These are phyloP conservation scores for Ogataea trehaloabstinens DNA, from an alignment of 805 yeast species.

Conservation along the genomic window DNA sequence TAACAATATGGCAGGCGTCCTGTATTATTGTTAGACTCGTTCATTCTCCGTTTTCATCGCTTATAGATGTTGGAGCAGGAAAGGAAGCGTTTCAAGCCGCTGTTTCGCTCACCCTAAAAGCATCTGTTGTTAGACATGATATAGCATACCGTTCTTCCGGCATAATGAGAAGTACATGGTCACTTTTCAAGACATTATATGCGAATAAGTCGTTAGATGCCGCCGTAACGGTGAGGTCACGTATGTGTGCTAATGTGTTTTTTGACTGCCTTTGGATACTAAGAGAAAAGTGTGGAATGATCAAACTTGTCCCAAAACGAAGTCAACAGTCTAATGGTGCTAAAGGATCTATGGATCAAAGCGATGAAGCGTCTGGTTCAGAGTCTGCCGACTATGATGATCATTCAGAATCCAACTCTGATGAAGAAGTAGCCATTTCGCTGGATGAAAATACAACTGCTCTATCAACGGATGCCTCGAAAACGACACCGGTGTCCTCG, in stretches of 20 bases:
- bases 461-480: conserved; percentile 22
- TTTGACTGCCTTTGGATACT: conserved; percentile 86
- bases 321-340: conserved; percentile 17
- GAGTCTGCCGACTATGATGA: conserved; percentile 19
- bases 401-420: conserved; percentile 19
- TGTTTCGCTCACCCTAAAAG: conserved; percentile 64
- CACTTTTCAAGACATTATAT: conserved; percentile 66
- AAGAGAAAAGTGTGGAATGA: conserved; percentile 86
- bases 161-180: conserved; percentile 94
- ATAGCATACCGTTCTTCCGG: conserved; percentile 92
- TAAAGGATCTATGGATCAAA: conserved; percentile 18
- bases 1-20: conserved; percentile 90
- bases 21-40: conserved; percentile 76
- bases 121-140: conserved; percentile 87
- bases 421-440: conserved; percentile 9
- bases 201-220: conserved; percentile 43
- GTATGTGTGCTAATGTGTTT: conserved; percentile 91
- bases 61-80: conserved; percentile 71
- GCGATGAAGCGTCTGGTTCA: conserved; percentile 29
- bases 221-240: conserved; percentile 63
- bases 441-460: conserved; percentile 25
- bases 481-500: conserved; percentile 22
- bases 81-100: conserved; percentile 66
- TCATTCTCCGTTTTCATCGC: conserved; percentile 68
- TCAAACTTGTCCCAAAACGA: conserved; percentile 47